phyloP scores from a whole-genome alignment of 371 early-diverging fungal genomes.

The Mortierella sp. region DNA sequence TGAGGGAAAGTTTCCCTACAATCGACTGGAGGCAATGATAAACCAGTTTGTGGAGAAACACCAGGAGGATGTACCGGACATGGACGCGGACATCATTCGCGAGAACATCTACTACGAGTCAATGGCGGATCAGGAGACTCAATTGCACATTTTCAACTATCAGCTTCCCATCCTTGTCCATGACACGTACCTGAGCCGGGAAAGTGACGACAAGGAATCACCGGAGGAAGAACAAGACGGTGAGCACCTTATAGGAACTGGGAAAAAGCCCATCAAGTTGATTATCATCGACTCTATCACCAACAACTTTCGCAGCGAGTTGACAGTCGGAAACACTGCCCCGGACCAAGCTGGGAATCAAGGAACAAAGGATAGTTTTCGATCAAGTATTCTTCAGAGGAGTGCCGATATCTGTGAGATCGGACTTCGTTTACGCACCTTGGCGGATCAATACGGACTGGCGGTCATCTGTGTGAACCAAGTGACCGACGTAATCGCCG shows the following conservation, averaged over 20 bases:
- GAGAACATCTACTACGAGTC: slow-evolving; percentile 74
- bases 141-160: slow-evolving; percentile 78
- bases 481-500: slow-evolving; percentile 60
- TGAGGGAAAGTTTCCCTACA: slow-evolving; percentile 73
- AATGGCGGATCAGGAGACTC: slow-evolving; percentile 77
- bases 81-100: slow-evolving; percentile 33
- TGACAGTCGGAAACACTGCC: slow-evolving; percentile 11
- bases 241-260: neutral
- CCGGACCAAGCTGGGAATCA: slow-evolving; percentile 23
- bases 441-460: slow-evolving; percentile 71
- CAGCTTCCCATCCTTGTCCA: slow-evolving; percentile 76
- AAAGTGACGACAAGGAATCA: neutral
- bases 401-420: slow-evolving; percentile 71
- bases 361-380: slow-evolving; percentile 11
- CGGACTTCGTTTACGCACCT: slow-evolving; percentile 70
- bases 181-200: slow-evolving; percentile 24
- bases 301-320: slow-evolving; percentile 78
- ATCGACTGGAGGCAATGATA: slow-evolving; percentile 64
- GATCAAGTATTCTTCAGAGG: slow-evolving; percentile 58
- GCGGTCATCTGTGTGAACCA: slow-evolving; percentile 83
- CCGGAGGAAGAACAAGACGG: neutral
- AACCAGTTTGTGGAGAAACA: slow-evolving; percentile 54
- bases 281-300: slow-evolving; percentile 92
- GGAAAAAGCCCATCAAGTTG: slow-evolving; percentile 67
- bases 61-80: slow-evolving; percentile 27